Percentiles rank a stretch among this genome's conserved stretches.
Conservation (phyloP, 1,284 basidiomycete genomes). For the Gymnopus androsaceus region DNA sequence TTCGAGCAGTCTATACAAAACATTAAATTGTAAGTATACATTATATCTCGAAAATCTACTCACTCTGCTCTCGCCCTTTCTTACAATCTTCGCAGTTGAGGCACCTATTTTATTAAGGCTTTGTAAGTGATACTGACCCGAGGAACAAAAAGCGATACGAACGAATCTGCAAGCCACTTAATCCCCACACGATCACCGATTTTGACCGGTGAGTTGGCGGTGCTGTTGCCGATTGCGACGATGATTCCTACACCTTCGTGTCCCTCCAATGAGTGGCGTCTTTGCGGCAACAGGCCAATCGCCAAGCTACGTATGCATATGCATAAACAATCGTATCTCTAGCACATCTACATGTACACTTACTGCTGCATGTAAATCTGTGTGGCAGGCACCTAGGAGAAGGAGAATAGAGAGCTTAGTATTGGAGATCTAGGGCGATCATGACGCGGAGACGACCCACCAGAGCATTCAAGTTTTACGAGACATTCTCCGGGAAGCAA, state of each 20-base stretch:
- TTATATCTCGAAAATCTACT: slow-evolving; percentile 24
- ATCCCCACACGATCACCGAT: slow-evolving; percentile 85
- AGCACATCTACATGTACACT: no score
- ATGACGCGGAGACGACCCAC: slow-evolving; percentile 26
- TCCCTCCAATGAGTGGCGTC: slow-evolving; percentile 80
- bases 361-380: slow-evolving; percentile 79
- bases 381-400: slow-evolving; percentile 54
- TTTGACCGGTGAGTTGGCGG: slow-evolving; percentile 59
- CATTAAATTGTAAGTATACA: neutral
- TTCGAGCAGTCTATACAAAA: slow-evolving; percentile 54
- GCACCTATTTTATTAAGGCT: slow-evolving; percentile 29
- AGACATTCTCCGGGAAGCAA: slow-evolving; percentile 82
- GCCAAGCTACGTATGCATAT: no score
- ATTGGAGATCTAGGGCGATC: neutral
- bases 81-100: slow-evolving; percentile 77
- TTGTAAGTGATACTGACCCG: slow-evolving; percentile 44
- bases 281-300: slow-evolving; percentile 75
- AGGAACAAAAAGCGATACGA: slow-evolving; percentile 24
- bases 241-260: slow-evolving; percentile 81
- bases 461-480: slow-evolving; percentile 75
- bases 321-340: no score
- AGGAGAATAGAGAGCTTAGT: slow-evolving; percentile 25
- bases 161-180: slow-evolving; percentile 82
- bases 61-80: slow-evolving; percentile 72
- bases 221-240: slow-evolving; percentile 78